Conservation (phyloP, 768 basidiomycete genomes). For the Nevesoporus exiguus region DNA sequence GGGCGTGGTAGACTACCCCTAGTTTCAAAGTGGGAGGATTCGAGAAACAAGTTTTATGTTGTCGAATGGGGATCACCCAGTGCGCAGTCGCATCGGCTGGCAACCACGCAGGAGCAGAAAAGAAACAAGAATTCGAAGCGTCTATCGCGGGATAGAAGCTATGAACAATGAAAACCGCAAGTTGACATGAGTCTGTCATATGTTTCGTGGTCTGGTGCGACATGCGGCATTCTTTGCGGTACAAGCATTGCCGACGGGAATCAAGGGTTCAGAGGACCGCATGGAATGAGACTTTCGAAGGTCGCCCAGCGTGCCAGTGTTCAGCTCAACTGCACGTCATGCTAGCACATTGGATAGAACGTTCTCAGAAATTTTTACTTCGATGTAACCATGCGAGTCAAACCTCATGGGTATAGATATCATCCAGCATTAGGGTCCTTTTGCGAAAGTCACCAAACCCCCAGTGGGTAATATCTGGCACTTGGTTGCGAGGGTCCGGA, state of each 20-base stretch:
- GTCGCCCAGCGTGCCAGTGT: not conserved
- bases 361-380: not conserved
- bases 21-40: constrained; percentile 5
- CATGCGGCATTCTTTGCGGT: not conserved
- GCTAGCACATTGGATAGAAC: not conserved
- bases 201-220: not conserved
- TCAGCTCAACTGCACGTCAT: not conserved
- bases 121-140: not conserved
- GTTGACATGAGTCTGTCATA: not conserved
- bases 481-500: not conserved
- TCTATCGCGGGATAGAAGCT: not conserved
- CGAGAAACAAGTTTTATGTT: not conserved
- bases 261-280: not conserved
- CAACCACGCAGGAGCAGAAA: not conserved
- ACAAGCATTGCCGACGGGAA: constrained; percentile 7
- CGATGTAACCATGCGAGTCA: not conserved
- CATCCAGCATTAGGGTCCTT: not conserved
- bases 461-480: not conserved
- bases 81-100: not conserved
- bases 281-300: constrained; percentile 3
- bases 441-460: not conserved
- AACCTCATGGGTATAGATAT: not conserved
- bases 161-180: not conserved
- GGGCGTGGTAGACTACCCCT: not conserved
- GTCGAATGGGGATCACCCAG: constrained; percentile 6